Conservation (phyloP, 106 monocot genomes). For the Platanthera guangdongensis region DNA sequence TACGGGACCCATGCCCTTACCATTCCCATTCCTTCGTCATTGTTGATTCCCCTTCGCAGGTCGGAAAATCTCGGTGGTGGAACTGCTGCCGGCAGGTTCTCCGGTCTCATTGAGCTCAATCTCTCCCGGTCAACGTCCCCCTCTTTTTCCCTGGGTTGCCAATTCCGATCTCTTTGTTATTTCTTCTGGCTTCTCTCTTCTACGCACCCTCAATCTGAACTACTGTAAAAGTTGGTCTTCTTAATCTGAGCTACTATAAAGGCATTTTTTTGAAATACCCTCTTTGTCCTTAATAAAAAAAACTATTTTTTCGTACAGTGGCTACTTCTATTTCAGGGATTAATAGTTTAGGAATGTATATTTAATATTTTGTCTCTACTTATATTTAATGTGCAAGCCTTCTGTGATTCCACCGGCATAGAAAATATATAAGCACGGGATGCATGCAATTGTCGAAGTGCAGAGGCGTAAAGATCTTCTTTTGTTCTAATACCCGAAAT, state of each 20-base stretch:
- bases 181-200: slow-evolving; percentile 36
- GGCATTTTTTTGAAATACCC: neutral
- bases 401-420: neutral
- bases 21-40: no score
- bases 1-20: no score
- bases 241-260: neutral
- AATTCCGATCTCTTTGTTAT: slow-evolving; percentile 70
- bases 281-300: neutral
- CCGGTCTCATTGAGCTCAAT: slow-evolving; percentile 59
- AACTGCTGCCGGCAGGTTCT: slow-evolving; percentile 26
- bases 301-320: neutral
- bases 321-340: neutral
- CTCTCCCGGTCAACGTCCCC: slow-evolving; percentile 70
- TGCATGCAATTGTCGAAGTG: neutral
- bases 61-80: no score
- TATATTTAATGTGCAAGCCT: neutral
- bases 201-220: slow-evolving; percentile 41
- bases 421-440: neutral
- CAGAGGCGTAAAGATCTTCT: neutral
- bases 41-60: no score
- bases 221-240: slow-evolving; percentile 69
- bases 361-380: no score
- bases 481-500: no score
- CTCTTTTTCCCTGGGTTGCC: slow-evolving; percentile 75
- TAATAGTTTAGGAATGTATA: neutral